Evolutionary conservation across 129 eudicot genomes (phyloP).

Genomic region (Artemisia annua): DNA sequence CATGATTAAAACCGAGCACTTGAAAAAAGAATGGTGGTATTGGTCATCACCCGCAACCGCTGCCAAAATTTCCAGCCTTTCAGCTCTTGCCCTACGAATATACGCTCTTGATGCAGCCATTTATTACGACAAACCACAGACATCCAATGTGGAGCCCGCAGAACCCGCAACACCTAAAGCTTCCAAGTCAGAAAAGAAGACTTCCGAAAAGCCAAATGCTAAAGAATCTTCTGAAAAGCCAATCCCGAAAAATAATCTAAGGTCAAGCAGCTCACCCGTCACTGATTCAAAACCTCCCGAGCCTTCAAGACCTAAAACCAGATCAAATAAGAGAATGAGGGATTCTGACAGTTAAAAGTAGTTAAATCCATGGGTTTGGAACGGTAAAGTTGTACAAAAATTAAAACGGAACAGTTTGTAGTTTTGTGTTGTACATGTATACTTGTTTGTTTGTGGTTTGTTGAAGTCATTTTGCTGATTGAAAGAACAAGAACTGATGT

Average conservation of each 20-base stretch:
- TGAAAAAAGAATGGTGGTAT: constrained; percentile 58
- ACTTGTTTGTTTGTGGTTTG: constrained; percentile 24
- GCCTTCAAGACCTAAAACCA: constrained; percentile 39
- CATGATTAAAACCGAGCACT: constrained; percentile 58
- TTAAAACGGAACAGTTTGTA: constrained; percentile 15
- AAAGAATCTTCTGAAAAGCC: constrained; percentile 36
- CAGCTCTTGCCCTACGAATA: constrained; percentile 68
- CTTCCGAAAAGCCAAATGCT: constrained; percentile 27
- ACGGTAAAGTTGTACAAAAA: constrained; percentile 3
- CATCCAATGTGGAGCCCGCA: constrained; percentile 26
- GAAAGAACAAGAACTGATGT: constrained; percentile 3
- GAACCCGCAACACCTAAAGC: constrained; percentile 32
- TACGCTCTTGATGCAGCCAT: constrained; percentile 71
- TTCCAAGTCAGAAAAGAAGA: constrained; percentile 36
- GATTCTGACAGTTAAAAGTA: constrained; percentile 29
- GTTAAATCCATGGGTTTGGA: neutral
- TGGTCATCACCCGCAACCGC: constrained; percentile 82
- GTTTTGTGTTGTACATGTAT: constrained; percentile 19
- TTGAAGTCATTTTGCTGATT: constrained; percentile 8
- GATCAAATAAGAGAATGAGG: constrained; percentile 40
- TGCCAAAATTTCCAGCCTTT: constrained; percentile 55
- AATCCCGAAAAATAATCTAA: constrained; percentile 28
- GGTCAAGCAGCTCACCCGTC: constrained; percentile 35
- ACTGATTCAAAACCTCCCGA: constrained; percentile 28
- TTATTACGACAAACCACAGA: constrained; percentile 42